Base-by-base conservation (phyloP, 108 stramenopile species). In the Skeletonema grethae region DNA sequence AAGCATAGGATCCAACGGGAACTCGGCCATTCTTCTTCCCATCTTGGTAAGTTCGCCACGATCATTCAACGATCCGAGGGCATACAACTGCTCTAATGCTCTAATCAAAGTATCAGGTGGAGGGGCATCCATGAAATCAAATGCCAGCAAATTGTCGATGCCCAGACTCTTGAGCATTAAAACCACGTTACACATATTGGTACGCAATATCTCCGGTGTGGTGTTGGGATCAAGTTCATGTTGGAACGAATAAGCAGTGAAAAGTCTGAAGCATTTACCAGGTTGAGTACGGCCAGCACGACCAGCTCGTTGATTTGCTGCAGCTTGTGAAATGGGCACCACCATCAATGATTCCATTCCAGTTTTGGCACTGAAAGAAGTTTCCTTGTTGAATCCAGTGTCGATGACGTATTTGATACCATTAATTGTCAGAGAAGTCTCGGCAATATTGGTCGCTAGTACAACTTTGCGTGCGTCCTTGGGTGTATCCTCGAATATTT, bases 221-320 rank as follows among this genome's bases (percentile, higher is more conserved):
- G 97, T 99, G 61, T 98, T 97, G 36, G 97, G 94, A 64, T 98
- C 97, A 7, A 99, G 85, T 69, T 99, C 99, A 73, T 99, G 79
- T 80, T 97, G 91, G 70, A 97, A 99, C 11, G 96, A 96, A 91
- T 97, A 99, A 8, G 94, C 89, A 30, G 99, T 99, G 83, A 88
- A 99, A 4, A 99, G 86, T n/a, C 99, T 92, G 82, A 99, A 99
- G 80, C 99, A 99, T 76, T 98, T 99, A 31, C 99, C 99, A 7
- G 98, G 96, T 70, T 93, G 96, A 13, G 99, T 99, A 12, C 99
- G 83, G 3, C 98, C 98, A 15, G 95, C 95, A 20, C 99, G 76
- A 9, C 99, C 99, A 25, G 97, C 89, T 22, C 98, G 69, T 82
- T 99, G 97, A 45, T 97, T 86, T 9, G 97, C 93, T 7, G 96